Evolutionary conservation across 2,329 filamentous ascomycete genomes (phyloP).

Genomic region (Monosporascus sp.): DNA sequence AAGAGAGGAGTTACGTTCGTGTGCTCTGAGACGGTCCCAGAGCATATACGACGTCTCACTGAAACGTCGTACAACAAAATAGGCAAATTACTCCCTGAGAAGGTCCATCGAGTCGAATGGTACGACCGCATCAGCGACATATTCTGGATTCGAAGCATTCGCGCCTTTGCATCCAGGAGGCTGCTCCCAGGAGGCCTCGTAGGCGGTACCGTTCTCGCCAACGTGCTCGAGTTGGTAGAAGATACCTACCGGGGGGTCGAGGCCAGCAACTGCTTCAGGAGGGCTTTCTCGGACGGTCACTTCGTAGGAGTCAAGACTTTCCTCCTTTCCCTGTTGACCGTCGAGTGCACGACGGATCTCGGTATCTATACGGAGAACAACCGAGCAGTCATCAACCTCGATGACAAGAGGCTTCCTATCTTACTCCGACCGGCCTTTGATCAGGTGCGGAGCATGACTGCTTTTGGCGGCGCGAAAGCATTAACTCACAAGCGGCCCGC

Average conservation of each 20-base stretch:
- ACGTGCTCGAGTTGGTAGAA: constrained; percentile 1
- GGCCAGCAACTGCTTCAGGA: constrained; percentile 3
- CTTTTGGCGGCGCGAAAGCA: not conserved
- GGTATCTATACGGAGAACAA: constrained; percentile 4
- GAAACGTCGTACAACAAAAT: not conserved
- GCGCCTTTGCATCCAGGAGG: not conserved
- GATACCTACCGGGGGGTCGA: constrained; percentile 2
- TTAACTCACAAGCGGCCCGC: constrained; percentile 1
- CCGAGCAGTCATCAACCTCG: constrained; percentile 4
- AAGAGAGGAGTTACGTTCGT: not conserved
- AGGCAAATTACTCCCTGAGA: not conserved
- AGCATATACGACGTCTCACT: no score
- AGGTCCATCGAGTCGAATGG: not conserved
- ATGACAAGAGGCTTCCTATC: constrained; percentile 3
- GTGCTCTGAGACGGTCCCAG: no score
- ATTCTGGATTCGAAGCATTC: not conserved
- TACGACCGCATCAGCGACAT: not conserved
- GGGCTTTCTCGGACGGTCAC: not conserved
- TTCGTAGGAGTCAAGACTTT: constrained; percentile 5
- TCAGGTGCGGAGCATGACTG: not conserved
- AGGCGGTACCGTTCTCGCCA: not conserved
- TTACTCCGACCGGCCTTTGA: constrained; percentile 1
- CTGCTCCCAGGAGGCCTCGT: not conserved
- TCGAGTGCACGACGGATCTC: constrained; percentile 4
- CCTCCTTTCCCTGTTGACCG: constrained; percentile 5